These are phyloP conservation scores for Hypoxylon fragiforme DNA, from an alignment of 495 filamentous ascomycete genomes.

Conservation along the genomic window DNA sequence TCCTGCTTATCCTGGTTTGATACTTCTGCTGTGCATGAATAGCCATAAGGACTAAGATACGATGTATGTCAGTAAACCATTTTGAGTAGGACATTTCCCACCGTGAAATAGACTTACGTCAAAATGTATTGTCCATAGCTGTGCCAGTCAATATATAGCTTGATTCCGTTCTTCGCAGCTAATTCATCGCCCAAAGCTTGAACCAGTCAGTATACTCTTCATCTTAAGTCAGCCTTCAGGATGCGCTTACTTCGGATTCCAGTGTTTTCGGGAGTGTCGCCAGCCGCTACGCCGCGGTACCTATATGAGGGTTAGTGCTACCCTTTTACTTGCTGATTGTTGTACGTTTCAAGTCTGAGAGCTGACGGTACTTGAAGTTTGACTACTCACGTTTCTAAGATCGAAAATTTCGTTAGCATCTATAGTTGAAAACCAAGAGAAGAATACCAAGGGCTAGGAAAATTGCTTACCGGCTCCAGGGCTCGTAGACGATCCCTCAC, in stretches of 20 bases:
- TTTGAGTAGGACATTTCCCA: too few relatives aligned
- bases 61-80: conserved; percentile 12
- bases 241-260: conserved; percentile 39
- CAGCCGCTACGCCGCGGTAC: conserved; percentile 37
- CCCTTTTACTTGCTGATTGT: too few relatives aligned
- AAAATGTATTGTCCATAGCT: conserved; percentile 57
- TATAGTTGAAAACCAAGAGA: too few relatives aligned
- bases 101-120: conserved; percentile 15
- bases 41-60: conserved; percentile 40
- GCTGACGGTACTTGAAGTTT: too few relatives aligned
- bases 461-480: conserved; percentile 35
- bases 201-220: not conserved
- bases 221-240: not conserved
- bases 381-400: conserved; percentile 36
- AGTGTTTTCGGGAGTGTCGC: conserved; percentile 41
- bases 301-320: conserved; percentile 16
- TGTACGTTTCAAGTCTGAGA: too few relatives aligned
- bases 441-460: not conserved
- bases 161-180: conserved; percentile 50
- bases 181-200: conserved; percentile 46
- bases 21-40: conserved; percentile 41
- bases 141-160: conserved; percentile 66
- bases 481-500: conserved; percentile 34
- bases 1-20: conserved; percentile 54
- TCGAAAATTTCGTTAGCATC: conserved; percentile 7